Base-by-base conservation (phyloP, 2,329 filamentous ascomycete species). In the Pseudogymnoascus sp. region DNA sequence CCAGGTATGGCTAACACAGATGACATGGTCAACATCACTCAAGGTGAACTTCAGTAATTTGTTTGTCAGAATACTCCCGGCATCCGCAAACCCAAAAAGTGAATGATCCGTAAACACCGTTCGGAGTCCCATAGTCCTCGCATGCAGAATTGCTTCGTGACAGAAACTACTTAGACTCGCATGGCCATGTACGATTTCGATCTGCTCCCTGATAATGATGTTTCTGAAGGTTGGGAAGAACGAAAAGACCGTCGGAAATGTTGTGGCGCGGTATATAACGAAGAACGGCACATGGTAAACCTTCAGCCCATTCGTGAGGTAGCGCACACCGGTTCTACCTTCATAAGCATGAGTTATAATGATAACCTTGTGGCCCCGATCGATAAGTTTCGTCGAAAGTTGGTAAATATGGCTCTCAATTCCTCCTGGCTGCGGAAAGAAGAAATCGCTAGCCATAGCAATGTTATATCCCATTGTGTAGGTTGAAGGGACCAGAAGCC, bases 321-420 rank as follows among this genome's bases (percentile, higher is more conserved):
- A 99, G 61, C 94, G 88, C 18, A 99, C 83, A 9, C 94, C 94
- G 59, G 89, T 95, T 35, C 94, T 86, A 61, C 91, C 91, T 61
- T 91, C 83, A 73, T 97, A 96, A 21, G 91, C 89, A 74, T 99
- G 94, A 0, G 94, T 99, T 70, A 99, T 94, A 70, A 99, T 88
- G 64, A 99, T 90, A 68, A 99, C 92, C 76, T 96, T 96, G 78
- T 99, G 94, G 38, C 94, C 94, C 38, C 94, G 89, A 73, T 99
- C 92, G 66, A 97, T 91, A 66, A 99, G 84, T 81, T 97, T 99
- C 61, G 88, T 90, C 30, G 92, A 94, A 38, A 99, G 80, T 74
- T 99, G 94, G 77, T 99, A 99, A 68, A 99, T 97, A 75, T 99
- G 94, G 74, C 90, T 95, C 77, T 99, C 94, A 65, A 99, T 85